phyloP scores from a whole-genome alignment of 805 yeast species.

The Metschnikowia cerradonensis region DNA sequence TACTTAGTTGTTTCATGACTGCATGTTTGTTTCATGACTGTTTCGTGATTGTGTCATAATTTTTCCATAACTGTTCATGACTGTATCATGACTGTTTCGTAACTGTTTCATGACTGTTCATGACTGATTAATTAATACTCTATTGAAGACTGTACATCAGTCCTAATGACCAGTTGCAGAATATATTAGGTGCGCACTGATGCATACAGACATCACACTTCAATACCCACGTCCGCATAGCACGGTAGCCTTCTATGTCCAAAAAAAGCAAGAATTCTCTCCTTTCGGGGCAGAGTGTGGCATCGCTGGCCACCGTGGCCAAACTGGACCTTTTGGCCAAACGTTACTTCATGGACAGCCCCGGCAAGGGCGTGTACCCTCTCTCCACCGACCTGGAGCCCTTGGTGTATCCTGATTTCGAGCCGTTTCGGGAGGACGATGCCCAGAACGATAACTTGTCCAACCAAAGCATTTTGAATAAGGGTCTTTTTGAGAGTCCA shows the following conservation, averaged over 20 bases:
- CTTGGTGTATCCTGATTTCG: slow-evolving; percentile 60
- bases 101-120: too few species aligned
- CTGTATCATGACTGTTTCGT: too few species aligned
- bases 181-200: not conserved
- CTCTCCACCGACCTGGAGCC: slow-evolving; percentile 21
- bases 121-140: too few species aligned
- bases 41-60: too few species aligned
- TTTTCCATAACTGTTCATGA: too few species aligned
- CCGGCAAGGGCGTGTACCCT: slow-evolving; percentile 32
- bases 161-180: too few species aligned
- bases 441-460: slow-evolving; percentile 44
- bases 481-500: slow-evolving; percentile 68
- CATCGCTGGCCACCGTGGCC: slow-evolving; percentile 19
- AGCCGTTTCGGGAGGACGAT: slow-evolving; percentile 50
- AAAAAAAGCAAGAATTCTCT: slow-evolving; percentile 15
- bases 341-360: slow-evolving; percentile 36
- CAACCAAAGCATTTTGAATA: slow-evolving; percentile 49
- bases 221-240: not conserved
- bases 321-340: slow-evolving; percentile 33
- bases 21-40: too few species aligned
- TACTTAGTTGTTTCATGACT: too few species aligned
- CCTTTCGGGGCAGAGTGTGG: slow-evolving; percentile 12
- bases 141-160: too few species aligned
- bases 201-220: not conserved
- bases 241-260: slow-evolving; percentile 6